Base-by-base conservation (phyloP, 768 basidiomycete species). In the Coprinopsis sp. region DNA sequence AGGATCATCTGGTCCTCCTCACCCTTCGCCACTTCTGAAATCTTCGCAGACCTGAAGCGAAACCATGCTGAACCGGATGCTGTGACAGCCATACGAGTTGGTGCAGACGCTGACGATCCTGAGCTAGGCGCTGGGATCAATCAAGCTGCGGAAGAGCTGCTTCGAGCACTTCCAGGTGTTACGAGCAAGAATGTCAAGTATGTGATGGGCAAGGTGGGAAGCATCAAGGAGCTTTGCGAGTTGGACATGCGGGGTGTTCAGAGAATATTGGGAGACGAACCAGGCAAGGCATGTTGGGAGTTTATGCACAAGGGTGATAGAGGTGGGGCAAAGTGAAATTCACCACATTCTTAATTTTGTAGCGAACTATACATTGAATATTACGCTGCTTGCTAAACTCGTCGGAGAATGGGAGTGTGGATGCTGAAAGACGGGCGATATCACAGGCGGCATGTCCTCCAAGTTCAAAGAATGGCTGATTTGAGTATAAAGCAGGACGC, bases 1-100 rank as follows among this genome's bases (percentile, higher is more conserved):
- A 83, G 91, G 34, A 88, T 97, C 58, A 89, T 99, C 61, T 98
- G 96, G 96, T 93, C 93, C 0, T 93, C 93, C 1, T 97, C 94
- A 1, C 91, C 96, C 0, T 90, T 92, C 58, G 87, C 88, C 16
- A 93, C 91, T 0, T 77, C 91, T 0, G 86, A 92, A 48, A 92
- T 98, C 46, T 94, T 98, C 72, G 80, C 78, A 37, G 96, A 97
- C 58, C 81, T 99, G 27, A 99, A 99, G 58, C 51, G 67, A 25
- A 82, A 85, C 55, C 77, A 79, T 37, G 66, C 78, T 0, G 91
- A 99, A 60, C 96, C 96, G 0, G 87, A 95, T 51, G 77, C 82
- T 7, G 58, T 69, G 12, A 77, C 77, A 33, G 93, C 96, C 0
- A 79, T 92, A 31, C 66, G 81, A 2, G 73, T 92, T 18, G 96